A percentile compares a stretch with the other conserved stretches of the same genome.
Evolutionary conservation across 176 grass and related monocot species (phyloP).

Genomic region (Aegilops longissima): DNA sequence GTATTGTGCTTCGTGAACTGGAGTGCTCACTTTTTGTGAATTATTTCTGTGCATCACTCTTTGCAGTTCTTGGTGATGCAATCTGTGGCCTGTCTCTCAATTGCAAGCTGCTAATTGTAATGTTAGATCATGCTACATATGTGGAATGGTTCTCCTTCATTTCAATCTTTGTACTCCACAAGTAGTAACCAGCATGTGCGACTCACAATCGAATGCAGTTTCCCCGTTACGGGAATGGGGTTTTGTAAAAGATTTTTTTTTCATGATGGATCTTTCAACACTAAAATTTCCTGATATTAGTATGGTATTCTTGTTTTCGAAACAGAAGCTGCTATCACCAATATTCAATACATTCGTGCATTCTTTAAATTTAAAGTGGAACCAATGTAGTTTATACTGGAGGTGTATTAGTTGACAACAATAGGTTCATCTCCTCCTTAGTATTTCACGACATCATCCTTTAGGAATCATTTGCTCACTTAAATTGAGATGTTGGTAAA

Average conservation of each 20-base stretch:
- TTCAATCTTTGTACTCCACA: not conserved
- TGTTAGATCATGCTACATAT: constrained; percentile 4
- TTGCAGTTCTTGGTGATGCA: not conserved
- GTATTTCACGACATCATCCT: not conserved
- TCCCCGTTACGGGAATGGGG: not conserved
- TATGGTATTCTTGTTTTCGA: not conserved
- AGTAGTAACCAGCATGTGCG: not conserved
- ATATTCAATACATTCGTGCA: not conserved
- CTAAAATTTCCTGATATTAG: not conserved
- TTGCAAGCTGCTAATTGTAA: not conserved
- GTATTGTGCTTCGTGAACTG: not conserved
- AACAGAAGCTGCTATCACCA: not conserved
- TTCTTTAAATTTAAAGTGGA: constrained; percentile 4
- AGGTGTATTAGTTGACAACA: constrained; percentile 3
- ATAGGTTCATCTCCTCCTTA: not conserved
- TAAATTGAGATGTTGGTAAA: not conserved
- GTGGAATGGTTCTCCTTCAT: not conserved
- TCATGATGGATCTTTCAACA: not conserved
- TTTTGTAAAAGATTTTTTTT: not conserved
- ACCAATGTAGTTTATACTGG: not conserved
- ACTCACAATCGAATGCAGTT: not conserved
- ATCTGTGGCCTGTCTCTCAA: not conserved
- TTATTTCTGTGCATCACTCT: not conserved
- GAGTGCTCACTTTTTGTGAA: not conserved
- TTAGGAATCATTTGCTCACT: not conserved